A percentile compares a stretch with the other conserved stretches of the same genome.
phyloP scores from a whole-genome alignment of 108 stramenopile genomes.

The Mediolabrus comicus region DNA sequence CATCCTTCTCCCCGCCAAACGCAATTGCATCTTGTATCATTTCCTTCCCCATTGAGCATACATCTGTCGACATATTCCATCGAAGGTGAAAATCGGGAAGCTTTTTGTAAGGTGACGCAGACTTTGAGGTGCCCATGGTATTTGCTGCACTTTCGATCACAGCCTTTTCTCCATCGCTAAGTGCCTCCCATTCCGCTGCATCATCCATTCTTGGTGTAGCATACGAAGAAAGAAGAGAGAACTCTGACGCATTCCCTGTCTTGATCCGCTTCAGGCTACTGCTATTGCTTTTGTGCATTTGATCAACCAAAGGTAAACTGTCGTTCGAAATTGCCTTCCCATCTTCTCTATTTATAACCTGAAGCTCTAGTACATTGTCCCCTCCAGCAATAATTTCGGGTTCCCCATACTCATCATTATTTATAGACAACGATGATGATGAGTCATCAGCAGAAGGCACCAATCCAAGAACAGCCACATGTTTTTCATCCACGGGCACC shows the following conservation, averaged over 20 bases:
- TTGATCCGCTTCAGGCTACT: slow-evolving; percentile 15
- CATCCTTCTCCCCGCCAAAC: slow-evolving; percentile 24
- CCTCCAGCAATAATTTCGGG: slow-evolving; percentile 27
- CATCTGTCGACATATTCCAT: slow-evolving; percentile 60
- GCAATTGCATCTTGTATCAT: slow-evolving; percentile 32
- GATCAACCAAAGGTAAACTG: slow-evolving; percentile 37
- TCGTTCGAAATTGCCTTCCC: slow-evolving; percentile 52
- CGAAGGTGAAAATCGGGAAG: slow-evolving; percentile 63
- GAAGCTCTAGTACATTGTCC: slow-evolving; percentile 64
- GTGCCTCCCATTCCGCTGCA: slow-evolving; percentile 52
- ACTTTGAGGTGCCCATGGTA: slow-evolving; percentile 4
- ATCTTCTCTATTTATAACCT: slow-evolving; percentile 62
- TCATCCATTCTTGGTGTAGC: slow-evolving; percentile 74
- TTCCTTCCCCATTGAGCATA: slow-evolving; percentile 29
- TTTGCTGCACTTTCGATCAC: slow-evolving; percentile 19
- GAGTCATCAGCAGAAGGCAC: slow-evolving; percentile 36
- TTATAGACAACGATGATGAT: slow-evolving; percentile 16
- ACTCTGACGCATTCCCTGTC: slow-evolving; percentile 32
- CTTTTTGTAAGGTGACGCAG: slow-evolving; percentile 6
- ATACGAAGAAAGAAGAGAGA: slow-evolving; percentile 61
- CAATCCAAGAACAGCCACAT: slow-evolving; percentile 75
- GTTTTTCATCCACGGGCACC: slow-evolving; percentile 66
- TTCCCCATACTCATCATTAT: slow-evolving; percentile 5
- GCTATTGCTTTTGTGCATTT: neutral
- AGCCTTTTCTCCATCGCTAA: slow-evolving; percentile 31